Conservation (phyloP, 2,329 filamentous ascomycete genomes). For the Rugonectria rugulosa region DNA sequence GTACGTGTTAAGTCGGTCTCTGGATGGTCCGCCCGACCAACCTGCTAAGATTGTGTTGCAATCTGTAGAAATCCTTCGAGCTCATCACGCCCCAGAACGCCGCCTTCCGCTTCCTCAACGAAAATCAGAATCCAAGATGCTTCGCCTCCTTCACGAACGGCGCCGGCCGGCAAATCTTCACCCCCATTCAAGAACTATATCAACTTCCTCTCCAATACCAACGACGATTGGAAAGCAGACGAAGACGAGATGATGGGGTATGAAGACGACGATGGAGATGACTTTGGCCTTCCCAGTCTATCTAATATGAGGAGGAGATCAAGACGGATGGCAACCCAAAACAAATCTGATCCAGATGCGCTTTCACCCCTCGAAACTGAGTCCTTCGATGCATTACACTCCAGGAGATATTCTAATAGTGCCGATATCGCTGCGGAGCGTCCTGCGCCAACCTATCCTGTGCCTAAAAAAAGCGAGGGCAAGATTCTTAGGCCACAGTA, state of each 20-base stretch:
- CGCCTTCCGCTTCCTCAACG: conserved; percentile 67
- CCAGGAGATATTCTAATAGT: conserved; percentile 79
- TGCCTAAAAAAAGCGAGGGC: conserved; percentile 87
- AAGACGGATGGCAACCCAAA: conserved; percentile 58
- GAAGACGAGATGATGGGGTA: conserved; percentile 81
- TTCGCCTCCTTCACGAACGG: conserved; percentile 62
- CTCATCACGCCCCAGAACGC: conserved; percentile 76
- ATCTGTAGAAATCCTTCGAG: conserved; percentile 64
- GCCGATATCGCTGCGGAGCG: conserved; percentile 94
- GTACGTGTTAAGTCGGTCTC: conserved; percentile 56
- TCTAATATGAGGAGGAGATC: conserved; percentile 86
- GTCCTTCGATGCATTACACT: conserved; percentile 48
- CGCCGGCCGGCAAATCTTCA: conserved; percentile 64
- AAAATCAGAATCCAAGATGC: conserved; percentile 60
- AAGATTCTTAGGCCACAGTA: conserved; percentile 98
- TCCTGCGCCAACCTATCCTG: conserved; percentile 82
- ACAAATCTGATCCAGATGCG: conserved; percentile 39
- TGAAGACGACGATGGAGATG: conserved; percentile 89
- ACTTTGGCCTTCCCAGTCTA: conserved; percentile 93
- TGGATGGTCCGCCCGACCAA: neutral
- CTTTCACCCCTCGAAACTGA: conserved; percentile 48
- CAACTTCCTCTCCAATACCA: conserved; percentile 81
- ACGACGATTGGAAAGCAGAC: conserved; percentile 82
- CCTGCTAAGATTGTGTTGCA: conserved; percentile 17
- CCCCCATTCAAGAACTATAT: conserved; percentile 75